Evolutionary conservation across 768 basidiomycete species (phyloP), one percentile per base, ranked within the genome.

Genomic region (Scleroderma bovista): DNA sequence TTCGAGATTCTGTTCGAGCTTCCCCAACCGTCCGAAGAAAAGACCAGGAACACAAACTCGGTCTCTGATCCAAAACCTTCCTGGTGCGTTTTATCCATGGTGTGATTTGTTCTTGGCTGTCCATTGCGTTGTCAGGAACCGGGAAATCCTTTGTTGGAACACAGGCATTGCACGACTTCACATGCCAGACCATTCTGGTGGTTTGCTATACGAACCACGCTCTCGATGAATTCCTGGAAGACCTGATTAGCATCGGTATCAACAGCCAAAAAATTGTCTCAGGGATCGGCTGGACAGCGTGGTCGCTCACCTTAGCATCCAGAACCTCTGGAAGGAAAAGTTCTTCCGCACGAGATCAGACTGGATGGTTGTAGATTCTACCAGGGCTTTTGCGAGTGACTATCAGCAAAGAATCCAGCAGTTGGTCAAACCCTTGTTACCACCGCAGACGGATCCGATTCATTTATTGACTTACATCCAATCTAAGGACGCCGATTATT

Each of bases 131-230:
- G 36, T 31, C 11, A 86, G 86, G 86, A 1, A 88, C 85, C 0
- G 86, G 85, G 1, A 88, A 88, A 50, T 85, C 83, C 0, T 85
- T 85, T 57, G 79, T 87, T 19, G 86, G 86, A 0, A 81, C 81
- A 0, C 69, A 85, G 56, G 67, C 75, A 3, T 63, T 85, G 4
- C 75, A 84, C 43, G 73, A 78, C 13, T 62, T 64, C 47, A 76
- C 77, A 0, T 15, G 56, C 0, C 68, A 72, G 44, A 79, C 60
- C 0, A 84, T 88, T 20, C 75, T 87, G 3, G 82, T 86, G 1
- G 80, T 84, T 16, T 86, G 84, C 74, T 88, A n/a, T n/a, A n/a
- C n/a, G n/a, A n/a, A n/a, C n/a, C n/a, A n/a, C n/a, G n/a, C n/a
- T n/a, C n/a, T n/a, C 0, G 85, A 87, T 51, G 79, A 85, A 45